These are phyloP conservation scores for Tulasnella sp. DNA, from an alignment of 768 basidiomycete genomes.

Conservation along the genomic window DNA sequence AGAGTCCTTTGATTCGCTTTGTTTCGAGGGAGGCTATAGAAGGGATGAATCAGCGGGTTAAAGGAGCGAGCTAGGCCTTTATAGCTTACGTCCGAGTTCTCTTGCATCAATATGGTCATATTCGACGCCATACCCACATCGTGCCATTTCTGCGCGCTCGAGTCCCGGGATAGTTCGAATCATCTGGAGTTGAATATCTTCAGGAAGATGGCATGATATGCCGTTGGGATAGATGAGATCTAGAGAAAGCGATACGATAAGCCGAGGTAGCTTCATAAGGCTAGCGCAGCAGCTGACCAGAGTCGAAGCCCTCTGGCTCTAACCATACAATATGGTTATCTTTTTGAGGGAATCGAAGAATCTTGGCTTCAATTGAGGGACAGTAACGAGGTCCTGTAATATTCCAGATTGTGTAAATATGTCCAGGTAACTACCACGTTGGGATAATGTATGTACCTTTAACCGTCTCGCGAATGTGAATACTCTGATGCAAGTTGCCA, in stretches of 20 bases:
- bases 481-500: constrained; percentile 73
- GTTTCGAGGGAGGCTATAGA: constrained; percentile 77
- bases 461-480: constrained; percentile 88
- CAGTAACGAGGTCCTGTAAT: constrained; percentile 82
- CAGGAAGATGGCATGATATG: constrained; percentile 83
- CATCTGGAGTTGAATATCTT: constrained; percentile 81
- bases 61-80: no score
- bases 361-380: constrained; percentile 86
- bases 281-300: constrained; percentile 53
- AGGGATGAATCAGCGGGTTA: neutral
- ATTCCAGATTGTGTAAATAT: neutral
- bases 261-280: neutral
- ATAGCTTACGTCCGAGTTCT: constrained; percentile 63
- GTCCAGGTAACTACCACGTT: neutral
- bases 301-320: constrained; percentile 91
- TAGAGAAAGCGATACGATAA: constrained; percentile 40
- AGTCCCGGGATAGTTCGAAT: constrained; percentile 83
- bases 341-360: constrained; percentile 76
- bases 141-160: constrained; percentile 79
- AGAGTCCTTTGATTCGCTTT: constrained; percentile 83
- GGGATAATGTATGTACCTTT: constrained; percentile 62
- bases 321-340: constrained; percentile 78
- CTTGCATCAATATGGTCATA: constrained; percentile 90
- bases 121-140: constrained; percentile 90
- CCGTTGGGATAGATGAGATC: constrained; percentile 91